A percentile compares a stretch with the other conserved stretches of the same genome.
phyloP scores from a whole-genome alignment of 2,329 filamentous ascomycete species.

The Fusarium tanahbumbuense region DNA sequence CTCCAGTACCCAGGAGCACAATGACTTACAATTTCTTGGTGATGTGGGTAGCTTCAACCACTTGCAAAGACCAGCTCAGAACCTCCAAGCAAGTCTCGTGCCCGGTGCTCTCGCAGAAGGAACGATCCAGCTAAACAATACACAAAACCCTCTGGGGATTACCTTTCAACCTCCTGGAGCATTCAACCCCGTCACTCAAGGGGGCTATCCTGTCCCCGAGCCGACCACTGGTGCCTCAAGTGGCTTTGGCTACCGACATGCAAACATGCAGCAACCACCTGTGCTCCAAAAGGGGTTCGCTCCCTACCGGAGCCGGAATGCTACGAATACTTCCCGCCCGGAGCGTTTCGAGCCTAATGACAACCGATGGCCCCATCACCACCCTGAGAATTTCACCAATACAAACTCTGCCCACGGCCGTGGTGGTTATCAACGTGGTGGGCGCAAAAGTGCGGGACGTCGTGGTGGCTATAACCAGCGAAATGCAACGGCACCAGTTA shows the following conservation, averaged over 20 bases:
- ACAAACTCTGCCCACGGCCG: constrained; percentile 13
- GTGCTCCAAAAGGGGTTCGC: constrained; percentile 5
- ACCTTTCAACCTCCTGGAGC: constrained; percentile 12
- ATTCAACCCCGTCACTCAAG: neutral
- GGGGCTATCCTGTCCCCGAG: neutral
- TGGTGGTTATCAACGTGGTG: constrained; percentile 25
- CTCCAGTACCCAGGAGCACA: neutral
- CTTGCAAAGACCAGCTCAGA: neutral
- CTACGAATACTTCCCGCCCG: constrained; percentile 19
- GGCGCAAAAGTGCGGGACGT: constrained; percentile 23
- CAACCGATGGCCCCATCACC: constrained; percentile 24
- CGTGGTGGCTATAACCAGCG: constrained; percentile 36
- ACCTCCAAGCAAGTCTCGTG: neutral
- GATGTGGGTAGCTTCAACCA: neutral
- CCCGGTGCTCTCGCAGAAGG: neutral
- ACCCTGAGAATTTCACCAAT: constrained; percentile 22
- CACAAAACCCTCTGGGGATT: constrained; percentile 4
- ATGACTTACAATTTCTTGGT: neutral
- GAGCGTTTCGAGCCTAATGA: constrained; percentile 17
- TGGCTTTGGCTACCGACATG: constrained; percentile 14
- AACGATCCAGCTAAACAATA: neutral
- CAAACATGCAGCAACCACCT: constrained; percentile 8
- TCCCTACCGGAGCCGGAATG: constrained; percentile 7
- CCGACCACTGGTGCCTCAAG: constrained; percentile 2
- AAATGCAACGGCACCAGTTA: constrained; percentile 34